Evolutionary conservation across 768 basidiomycete species (phyloP).

Genomic region (Tulasnella calospora): DNA sequence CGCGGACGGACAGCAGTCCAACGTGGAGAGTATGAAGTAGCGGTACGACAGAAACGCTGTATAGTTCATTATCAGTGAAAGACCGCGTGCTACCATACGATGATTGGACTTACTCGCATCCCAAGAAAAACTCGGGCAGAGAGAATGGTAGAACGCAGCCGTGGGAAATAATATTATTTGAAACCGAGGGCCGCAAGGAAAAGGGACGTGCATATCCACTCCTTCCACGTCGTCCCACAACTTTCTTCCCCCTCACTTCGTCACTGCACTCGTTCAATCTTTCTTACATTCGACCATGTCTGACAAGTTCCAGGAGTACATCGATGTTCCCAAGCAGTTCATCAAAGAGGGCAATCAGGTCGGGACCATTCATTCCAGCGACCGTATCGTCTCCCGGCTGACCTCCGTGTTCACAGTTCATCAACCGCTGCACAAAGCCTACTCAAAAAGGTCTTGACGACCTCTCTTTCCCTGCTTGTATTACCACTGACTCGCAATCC

Average conservation of each 20-base stretch:
- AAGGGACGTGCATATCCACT: not conserved
- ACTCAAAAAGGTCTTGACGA: conserved; percentile 76
- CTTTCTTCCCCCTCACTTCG: conserved; percentile 1
- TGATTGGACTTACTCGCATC: not conserved
- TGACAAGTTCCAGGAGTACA: conserved; percentile 83
- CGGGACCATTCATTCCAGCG: conserved; percentile 32
- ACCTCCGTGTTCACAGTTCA: conserved; percentile 56
- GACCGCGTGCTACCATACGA: not conserved
- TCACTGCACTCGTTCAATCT: not conserved
- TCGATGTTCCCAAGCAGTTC: conserved; percentile 89
- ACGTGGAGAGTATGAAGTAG: not conserved
- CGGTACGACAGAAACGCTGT: not conserved
- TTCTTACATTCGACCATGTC: conserved; percentile 52
- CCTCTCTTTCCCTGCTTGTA: not conserved
- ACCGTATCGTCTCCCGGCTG: not conserved
- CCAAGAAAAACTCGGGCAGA: not conserved
- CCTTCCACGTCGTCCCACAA: conserved; percentile 9
- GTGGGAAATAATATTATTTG: conserved; percentile 8
- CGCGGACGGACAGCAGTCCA: not conserved
- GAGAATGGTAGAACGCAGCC: not conserved
- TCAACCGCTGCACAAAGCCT: conserved; percentile 96
- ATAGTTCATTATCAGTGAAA: not conserved
- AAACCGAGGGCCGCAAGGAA: not conserved
- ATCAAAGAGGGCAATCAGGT: conserved; percentile 91
- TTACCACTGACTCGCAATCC: not conserved